Percentiles rank a stretch among this genome's conserved stretches.
Conservation (phyloP, 805 yeast species). For the Wickerhamiella hasegawae region DNA sequence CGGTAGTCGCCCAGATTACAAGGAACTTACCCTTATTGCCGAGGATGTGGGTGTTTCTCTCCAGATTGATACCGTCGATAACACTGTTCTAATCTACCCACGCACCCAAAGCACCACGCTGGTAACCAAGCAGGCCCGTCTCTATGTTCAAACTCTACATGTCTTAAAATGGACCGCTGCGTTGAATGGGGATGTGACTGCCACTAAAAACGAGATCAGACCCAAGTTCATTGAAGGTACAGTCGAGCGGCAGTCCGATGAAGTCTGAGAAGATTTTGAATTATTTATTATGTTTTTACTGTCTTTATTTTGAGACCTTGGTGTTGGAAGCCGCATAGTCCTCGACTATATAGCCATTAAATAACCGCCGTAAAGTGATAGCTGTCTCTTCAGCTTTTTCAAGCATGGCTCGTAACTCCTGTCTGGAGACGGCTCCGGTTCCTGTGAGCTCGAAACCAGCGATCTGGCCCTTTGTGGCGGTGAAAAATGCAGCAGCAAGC, state of each 20-base stretch:
- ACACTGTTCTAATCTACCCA: no score
- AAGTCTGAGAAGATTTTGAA: no score
- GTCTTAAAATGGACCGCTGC: no score
- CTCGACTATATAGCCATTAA: conserved; percentile 14
- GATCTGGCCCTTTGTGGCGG: conserved; percentile 7
- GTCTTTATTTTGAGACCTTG: no score
- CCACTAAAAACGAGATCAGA: no score
- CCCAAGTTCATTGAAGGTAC: no score
- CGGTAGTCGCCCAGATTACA: not conserved
- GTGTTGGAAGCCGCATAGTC: conserved; percentile 9
- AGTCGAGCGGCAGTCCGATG: no score
- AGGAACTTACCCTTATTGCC: not conserved
- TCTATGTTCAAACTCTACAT: no score
- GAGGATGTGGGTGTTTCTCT: not conserved
- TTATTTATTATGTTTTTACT: no score
- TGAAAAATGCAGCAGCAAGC: conserved; percentile 12
- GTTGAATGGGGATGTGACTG: no score
- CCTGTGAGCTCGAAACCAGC: conserved; percentile 14
- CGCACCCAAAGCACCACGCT: no score
- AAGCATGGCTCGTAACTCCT: conserved; percentile 8
- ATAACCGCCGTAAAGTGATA: conserved; percentile 8
- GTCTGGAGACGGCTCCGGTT: conserved; percentile 5
- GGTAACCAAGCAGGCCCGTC: no score
- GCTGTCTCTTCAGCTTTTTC: conserved; percentile 12
- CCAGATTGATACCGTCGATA: conserved; percentile 1